Evolutionary conservation across 2,329 filamentous ascomycete genomes (phyloP), one percentile per base, ranked within the genome.

Genomic region (Apiospora sp.): DNA sequence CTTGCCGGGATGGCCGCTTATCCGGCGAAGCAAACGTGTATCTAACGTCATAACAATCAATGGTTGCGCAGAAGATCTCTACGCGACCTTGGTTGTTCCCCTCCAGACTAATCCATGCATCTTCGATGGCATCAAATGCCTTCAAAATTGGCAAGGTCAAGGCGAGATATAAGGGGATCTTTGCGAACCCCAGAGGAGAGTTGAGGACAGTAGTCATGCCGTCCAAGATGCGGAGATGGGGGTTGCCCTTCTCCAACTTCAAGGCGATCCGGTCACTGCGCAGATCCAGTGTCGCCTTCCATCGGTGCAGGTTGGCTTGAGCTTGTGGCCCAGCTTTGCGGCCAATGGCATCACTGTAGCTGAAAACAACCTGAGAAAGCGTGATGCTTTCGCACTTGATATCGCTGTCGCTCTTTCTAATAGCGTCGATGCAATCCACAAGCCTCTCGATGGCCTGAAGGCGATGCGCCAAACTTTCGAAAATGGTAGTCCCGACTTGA

Each of bases 361-460:
- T 89, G 80, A 96, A 94, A 3, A 88, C 84, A 7, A 96, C 87
- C 74, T 88, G 85, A 75, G 86, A 85, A 71, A 96, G 84, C 22
- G 88, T 90, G 71, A 92, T 86, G 54, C 87, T 84, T 75, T 91
- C 87, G 78, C 88, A 88, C 61, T 84, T 84, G 48, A 93, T 87
- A 70, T 87, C 85, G 22, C 85, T 86, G 67, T 85, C 84, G 75
- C 89, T 85, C 74, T 86, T 84, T 71, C 90, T 85, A 74, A 95
- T 88, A 1, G 92, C 90, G 64, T 91, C 88, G 37, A 94, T 85
- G 77, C 93, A 94, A 61, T 88, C 88, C 51, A 94, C 91, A 41
- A 96, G 86, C 27, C 92, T 89, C 77, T 93, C 90, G 72, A 96
- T 89, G 16, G 91, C 89, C 75, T 90, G 87, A 67, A 95, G 84